phyloP scores from a whole-genome alignment of 2,329 filamentous ascomycete species.

The Pezicula rhizophila region DNA sequence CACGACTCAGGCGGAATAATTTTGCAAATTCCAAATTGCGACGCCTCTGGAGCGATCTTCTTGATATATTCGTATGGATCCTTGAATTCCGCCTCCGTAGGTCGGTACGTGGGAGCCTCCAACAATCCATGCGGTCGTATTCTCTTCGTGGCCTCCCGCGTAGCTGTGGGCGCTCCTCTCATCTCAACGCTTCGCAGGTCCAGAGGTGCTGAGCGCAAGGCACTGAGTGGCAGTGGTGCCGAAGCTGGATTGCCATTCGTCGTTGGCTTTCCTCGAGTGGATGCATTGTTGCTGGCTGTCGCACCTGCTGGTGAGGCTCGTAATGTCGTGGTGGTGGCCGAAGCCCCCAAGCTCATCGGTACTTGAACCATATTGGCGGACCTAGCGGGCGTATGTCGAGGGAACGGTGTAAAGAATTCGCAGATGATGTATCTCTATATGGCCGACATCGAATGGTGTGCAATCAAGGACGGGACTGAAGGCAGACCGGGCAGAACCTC shows the following conservation, averaged over 20 bases:
- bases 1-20: constrained; percentile 89
- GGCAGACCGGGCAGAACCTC: constrained; percentile 1
- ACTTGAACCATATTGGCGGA: constrained; percentile 26
- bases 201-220: constrained; percentile 46
- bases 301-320: constrained; percentile 25
- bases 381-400: neutral
- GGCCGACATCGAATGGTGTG: constrained; percentile 20
- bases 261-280: constrained; percentile 21
- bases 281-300: constrained; percentile 16
- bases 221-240: constrained; percentile 26
- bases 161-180: constrained; percentile 72
- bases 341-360: constrained; percentile 19
- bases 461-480: constrained; percentile 1
- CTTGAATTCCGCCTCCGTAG: constrained; percentile 89
- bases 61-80: constrained; percentile 91
- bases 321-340: constrained; percentile 19
- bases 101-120: constrained; percentile 85
- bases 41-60: constrained; percentile 82
- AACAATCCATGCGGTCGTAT: constrained; percentile 76
- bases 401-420: constrained; percentile 4
- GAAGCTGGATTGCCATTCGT: constrained; percentile 24
- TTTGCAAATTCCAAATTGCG: constrained; percentile 87
- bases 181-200: constrained; percentile 89
- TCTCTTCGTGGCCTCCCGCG: constrained; percentile 70
- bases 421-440: constrained; percentile 11